Evolutionary conservation across 1,284 basidiomycete genomes (phyloP).

Genomic region (Veloporphyrellus conicus): DNA sequence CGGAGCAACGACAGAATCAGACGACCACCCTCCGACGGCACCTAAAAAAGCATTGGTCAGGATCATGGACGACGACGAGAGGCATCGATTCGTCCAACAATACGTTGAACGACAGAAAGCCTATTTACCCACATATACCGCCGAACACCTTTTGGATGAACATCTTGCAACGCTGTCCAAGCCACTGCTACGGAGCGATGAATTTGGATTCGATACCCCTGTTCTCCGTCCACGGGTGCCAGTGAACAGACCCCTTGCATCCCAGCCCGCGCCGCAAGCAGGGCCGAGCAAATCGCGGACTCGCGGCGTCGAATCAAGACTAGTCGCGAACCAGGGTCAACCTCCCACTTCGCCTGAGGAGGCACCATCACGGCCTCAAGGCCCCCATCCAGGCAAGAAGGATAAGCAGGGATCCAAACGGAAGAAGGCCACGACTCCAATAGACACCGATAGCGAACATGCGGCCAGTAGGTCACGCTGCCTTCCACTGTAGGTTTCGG

Average conservation of each 20-base stretch:
- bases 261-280: conserved; percentile 1
- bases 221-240: conserved; percentile 49
- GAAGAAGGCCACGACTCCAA: conserved; percentile 10
- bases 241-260: conserved; percentile 8
- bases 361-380: conserved; percentile 7
- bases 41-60: too few relatives aligned
- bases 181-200: conserved; percentile 3
- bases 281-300: conserved; percentile 5
- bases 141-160: conserved; percentile 41
- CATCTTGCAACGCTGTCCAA: conserved; percentile 13
- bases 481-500: neutral
- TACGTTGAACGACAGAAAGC: conserved; percentile 50
- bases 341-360: neutral
- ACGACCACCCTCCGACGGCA: too few relatives aligned
- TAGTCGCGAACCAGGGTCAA: neutral
- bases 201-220: conserved; percentile 53
- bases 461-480: conserved; percentile 30
- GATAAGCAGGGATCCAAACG: conserved; percentile 11
- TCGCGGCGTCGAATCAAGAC: conserved; percentile 1
- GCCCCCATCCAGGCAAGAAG: conserved; percentile 21
- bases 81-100: conserved; percentile 39
- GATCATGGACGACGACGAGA: too few relatives aligned
- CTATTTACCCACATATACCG: conserved; percentile 44
- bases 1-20: too few relatives aligned
- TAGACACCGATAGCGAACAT: conserved; percentile 31